Evolutionary conservation across 495 filamentous ascomycete genomes (phyloP), one percentile per base, ranked within the genome.

Genomic region (Talaromyces liani): DNA sequence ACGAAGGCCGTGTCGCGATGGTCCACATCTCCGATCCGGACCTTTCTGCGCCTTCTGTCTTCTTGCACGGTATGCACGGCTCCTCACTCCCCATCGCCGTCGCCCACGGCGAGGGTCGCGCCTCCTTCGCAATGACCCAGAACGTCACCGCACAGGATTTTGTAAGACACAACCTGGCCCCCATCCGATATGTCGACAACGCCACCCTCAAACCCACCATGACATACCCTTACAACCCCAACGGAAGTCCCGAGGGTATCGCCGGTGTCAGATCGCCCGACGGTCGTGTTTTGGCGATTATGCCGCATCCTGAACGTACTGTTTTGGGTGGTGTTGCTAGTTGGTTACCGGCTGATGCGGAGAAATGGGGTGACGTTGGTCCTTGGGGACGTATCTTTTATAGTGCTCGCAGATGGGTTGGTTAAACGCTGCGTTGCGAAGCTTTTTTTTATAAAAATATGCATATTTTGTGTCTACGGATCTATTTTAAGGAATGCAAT

Each of bases 221-320:
- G 76, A 78, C 78, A 65, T 98, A 98, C 73, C 94, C 94, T 8
- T 89, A 82, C 70, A 98, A 98, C 77, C 92, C 94, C 16, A 98
- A 97, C 72, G 94, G 94, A 33, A 93, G 89, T 71, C 90, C 91
- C 10, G 84, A 84, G 47, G 94, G 92, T 71, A 88, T 98, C 67
- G 90, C 94, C 2, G 93, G 87, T 67, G 85, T 98, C 1, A 82
- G 86, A 54, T 93, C 84, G 67, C 79, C 76, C 59, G 88, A 97
- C 71, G 94, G 94, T 2, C 85, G 94, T 65, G 91, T 96, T 0
- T 69, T 98, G 68, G 93, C 91, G 9, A 86, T 97, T 79, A 98
- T 98, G 93, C 94, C 94, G 68, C 93, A 97, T 77, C 92, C 93
- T 8, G 93, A 98, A 77, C 84, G 93, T 6, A 96, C 92, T n/a